Base-by-base conservation (phyloP, 345 rosid genomes). In the Lepidium didymum region DNA sequence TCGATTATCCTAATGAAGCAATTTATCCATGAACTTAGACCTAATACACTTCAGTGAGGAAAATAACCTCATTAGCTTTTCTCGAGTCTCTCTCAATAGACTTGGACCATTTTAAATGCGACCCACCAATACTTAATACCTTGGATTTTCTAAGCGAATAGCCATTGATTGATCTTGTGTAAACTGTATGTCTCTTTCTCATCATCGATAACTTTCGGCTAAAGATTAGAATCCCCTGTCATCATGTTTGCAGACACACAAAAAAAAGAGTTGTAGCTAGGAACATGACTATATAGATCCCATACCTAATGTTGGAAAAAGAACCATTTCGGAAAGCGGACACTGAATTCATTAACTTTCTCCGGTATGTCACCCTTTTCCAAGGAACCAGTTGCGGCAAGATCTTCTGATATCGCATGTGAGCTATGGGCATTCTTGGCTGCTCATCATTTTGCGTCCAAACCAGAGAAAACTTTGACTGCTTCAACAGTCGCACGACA, bases 41-140 rank as follows among this genome's bases (percentile, higher is more conserved):
- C n/a, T 12, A 62, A 59, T 13, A 57, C 25, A 23, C 45, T 49
- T 49, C 49, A 41, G 49, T 61, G 69, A 62, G 42, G 46, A 72
- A 54, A 59, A 81, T 57, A 71, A 94, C 99, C 99, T 91, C 95
- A 75, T 81, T 89, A 70, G 84, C 97, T 82, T 85, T 87, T 86
- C 82, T 89, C 13, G 96, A 87, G 64, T 47, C 81, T 70, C 80
- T 86, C 73, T 90, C 97, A 50, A 90, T 88, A 67, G 97, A 90
- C 81, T 90, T 83, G 61, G 97, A 93, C 99, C 97, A 93, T 78
- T 87, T 94, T 77, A 94, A 82, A 81, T 87, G 90, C 41, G 93
- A 76, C 41, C 99, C 95, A 34, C 89, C 96, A 72, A 94, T 83
- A 79, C 97, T 85, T 68, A 87, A 69, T 31, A 94, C 96, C 86